Evolutionary conservation across 805 yeast genomes (phyloP).

Genomic region (Candida ipomoeae): DNA sequence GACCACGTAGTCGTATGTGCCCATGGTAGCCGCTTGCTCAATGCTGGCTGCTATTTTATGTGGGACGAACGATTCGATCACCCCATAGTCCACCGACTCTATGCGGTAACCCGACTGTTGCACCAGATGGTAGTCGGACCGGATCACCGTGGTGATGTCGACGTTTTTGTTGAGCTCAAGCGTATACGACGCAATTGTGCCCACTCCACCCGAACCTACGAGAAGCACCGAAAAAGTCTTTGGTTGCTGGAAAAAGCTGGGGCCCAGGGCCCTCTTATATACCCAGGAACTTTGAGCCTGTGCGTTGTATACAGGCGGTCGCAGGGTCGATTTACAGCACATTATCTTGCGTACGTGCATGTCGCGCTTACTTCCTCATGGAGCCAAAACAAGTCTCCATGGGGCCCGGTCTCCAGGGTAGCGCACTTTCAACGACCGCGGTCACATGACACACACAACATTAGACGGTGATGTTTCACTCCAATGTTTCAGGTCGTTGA

Average conservation of each 20-base stretch:
- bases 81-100: slow-evolving; percentile 61
- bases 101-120: slow-evolving; percentile 51
- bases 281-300: too few species aligned
- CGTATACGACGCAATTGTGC: slow-evolving; percentile 69
- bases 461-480: too few species aligned
- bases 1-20: slow-evolving; percentile 52
- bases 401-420: too few species aligned
- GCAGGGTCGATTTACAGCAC: background rate
- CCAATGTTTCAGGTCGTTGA: too few species aligned
- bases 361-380: background rate
- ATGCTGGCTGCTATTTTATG: slow-evolving; percentile 39
- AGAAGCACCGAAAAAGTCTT: slow-evolving; percentile 36
- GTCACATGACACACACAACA: background rate
- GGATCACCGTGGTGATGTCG: slow-evolving; percentile 56
- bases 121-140: slow-evolving; percentile 61
- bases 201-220: slow-evolving; percentile 86
- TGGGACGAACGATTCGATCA: slow-evolving; percentile 53
- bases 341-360: background rate
- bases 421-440: background rate
- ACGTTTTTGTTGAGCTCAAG: slow-evolving; percentile 42
- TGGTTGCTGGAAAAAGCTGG: background rate
- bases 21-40: slow-evolving; percentile 36
- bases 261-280: too few species aligned
- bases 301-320: background rate
- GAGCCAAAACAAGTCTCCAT: background rate